These are phyloP conservation scores for Saccharomycopsis babjevae DNA, from an alignment of 805 yeast species.

Conservation along the genomic window DNA sequence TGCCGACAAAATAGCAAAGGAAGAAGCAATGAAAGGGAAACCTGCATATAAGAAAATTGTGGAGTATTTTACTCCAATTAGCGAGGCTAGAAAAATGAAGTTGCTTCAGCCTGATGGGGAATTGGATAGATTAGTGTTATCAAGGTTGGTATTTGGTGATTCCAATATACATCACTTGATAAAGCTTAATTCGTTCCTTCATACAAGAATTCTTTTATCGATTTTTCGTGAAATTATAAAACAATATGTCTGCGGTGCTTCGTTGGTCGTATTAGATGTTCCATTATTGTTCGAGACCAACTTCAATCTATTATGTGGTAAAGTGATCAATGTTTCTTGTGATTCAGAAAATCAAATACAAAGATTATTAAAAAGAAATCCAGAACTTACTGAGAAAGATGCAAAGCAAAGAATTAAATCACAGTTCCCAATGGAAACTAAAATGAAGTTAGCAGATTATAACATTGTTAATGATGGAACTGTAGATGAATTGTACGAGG, in stretches of 20 bases:
- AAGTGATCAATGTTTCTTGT: constrained; percentile 48
- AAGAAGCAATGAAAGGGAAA: constrained; percentile 74
- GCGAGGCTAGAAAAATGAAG: not conserved
- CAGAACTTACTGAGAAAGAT: constrained; percentile 53
- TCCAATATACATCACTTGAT: constrained; percentile 49
- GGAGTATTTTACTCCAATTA: constrained; percentile 35
- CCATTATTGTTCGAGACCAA: constrained; percentile 82
- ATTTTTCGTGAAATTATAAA: constrained; percentile 42
- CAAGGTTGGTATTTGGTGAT: constrained; percentile 54
- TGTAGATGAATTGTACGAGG: constrained; percentile 32
- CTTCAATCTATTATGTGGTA: constrained; percentile 61
- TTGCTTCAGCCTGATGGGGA: constrained; percentile 32
- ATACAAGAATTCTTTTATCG: constrained; percentile 58
- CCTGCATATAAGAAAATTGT: constrained; percentile 61
- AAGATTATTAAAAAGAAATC: constrained; percentile 58
- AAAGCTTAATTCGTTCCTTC: constrained; percentile 65
- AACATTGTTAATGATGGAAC: constrained; percentile 54
- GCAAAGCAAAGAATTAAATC: constrained; percentile 62
- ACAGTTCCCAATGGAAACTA: constrained; percentile 60
- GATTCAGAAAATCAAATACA: constrained; percentile 44
- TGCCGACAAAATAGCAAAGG: constrained; percentile 83
- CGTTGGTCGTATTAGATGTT: constrained; percentile 71
- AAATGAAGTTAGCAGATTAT: constrained; percentile 50
- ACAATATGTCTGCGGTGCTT: constrained; percentile 49
- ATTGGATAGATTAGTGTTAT: constrained; percentile 66